phyloP scores from a whole-genome alignment of 2,329 filamentous ascomycete genomes.

The Botrytis fabae region DNA sequence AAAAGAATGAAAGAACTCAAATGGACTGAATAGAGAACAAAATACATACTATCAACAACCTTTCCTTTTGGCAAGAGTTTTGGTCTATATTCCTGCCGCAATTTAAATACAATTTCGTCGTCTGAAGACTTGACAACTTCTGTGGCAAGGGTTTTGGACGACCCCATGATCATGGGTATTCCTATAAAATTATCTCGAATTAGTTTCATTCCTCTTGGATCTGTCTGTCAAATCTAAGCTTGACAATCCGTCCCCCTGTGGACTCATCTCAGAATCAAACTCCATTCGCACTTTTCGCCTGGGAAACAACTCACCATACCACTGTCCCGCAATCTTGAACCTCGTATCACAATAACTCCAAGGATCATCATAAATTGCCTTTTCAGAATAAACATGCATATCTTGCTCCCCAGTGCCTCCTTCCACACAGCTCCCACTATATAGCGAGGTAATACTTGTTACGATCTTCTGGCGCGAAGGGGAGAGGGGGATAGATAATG shows the following conservation, averaged over 20 bases:
- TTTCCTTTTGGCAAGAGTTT: constrained; percentile 38
- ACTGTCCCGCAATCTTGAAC: constrained; percentile 53
- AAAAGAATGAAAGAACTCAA: background rate
- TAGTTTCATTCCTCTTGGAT: background rate
- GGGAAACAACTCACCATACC: constrained; percentile 41
- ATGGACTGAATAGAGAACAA: background rate
- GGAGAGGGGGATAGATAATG: constrained; percentile 39
- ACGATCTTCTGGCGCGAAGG: constrained; percentile 45
- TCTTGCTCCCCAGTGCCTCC: constrained; percentile 39
- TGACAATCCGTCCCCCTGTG: background rate
- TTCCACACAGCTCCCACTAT: constrained; percentile 49
- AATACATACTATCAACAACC: constrained; percentile 6
- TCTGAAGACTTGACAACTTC: constrained; percentile 45
- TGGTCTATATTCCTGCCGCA: constrained; percentile 50
- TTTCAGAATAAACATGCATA: constrained; percentile 50
- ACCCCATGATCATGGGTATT: constrained; percentile 47
- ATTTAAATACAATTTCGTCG: constrained; percentile 49
- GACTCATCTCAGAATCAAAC: background rate
- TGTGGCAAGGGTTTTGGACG: constrained; percentile 45
- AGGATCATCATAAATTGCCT: constrained; percentile 50
- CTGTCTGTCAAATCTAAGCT: background rate
- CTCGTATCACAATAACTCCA: constrained; percentile 52
- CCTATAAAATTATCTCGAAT: constrained; percentile 26
- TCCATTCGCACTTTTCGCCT: background rate
- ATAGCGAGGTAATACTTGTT: constrained; percentile 46